These are phyloP conservation scores for Solanum etuberosum DNA, from an alignment of 257 asterid species.

Conservation along the genomic window DNA sequence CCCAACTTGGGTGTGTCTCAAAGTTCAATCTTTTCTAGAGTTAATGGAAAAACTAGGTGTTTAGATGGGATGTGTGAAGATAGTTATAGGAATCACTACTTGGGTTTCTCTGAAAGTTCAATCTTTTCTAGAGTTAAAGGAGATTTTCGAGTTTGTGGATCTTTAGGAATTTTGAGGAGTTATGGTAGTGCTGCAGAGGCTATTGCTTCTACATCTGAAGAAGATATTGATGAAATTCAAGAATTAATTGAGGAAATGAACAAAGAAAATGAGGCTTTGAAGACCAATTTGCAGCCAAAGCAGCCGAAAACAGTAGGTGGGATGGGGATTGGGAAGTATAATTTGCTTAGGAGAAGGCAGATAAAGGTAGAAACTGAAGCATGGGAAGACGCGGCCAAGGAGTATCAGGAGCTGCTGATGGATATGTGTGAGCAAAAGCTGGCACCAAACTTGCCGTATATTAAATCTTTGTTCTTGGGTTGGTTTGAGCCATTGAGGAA, in stretches of 20 bases:
- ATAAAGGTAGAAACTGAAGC: slow-evolving; percentile 82
- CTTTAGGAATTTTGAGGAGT: slow-evolving; percentile 27
- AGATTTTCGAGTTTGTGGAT: slow-evolving; percentile 10
- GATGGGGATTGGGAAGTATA: slow-evolving; percentile 58
- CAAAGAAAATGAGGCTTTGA: slow-evolving; percentile 23
- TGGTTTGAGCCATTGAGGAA: slow-evolving; percentile 95
- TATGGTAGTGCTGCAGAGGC: slow-evolving; percentile 79
- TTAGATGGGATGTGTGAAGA: background rate
- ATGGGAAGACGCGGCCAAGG: slow-evolving; percentile 83
- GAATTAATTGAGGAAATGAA: slow-evolving; percentile 37
- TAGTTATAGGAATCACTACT: slow-evolving; percentile 2
- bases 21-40: slow-evolving; percentile 5
- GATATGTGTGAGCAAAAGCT: slow-evolving; percentile 96
- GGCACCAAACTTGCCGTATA: slow-evolving; percentile 90
- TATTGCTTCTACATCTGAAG: slow-evolving; percentile 71
- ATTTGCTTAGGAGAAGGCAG: slow-evolving; percentile 60
- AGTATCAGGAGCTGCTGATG: slow-evolving; percentile 64
- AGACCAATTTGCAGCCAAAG: slow-evolving; percentile 16
- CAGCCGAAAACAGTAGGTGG: slow-evolving; percentile 45
- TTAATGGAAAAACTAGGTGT: background rate
- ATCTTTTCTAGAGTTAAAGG: background rate
- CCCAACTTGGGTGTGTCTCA: slow-evolving; percentile 8
- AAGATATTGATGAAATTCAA: slow-evolving; percentile 63
- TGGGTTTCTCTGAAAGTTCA: slow-evolving; percentile 18
- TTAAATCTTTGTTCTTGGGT: slow-evolving; percentile 79